Percentiles rank a stretch among this genome's conserved stretches.
Conservation (phyloP, 1,139 yeast genomes). For the Geotrichum klebahnii region DNA sequence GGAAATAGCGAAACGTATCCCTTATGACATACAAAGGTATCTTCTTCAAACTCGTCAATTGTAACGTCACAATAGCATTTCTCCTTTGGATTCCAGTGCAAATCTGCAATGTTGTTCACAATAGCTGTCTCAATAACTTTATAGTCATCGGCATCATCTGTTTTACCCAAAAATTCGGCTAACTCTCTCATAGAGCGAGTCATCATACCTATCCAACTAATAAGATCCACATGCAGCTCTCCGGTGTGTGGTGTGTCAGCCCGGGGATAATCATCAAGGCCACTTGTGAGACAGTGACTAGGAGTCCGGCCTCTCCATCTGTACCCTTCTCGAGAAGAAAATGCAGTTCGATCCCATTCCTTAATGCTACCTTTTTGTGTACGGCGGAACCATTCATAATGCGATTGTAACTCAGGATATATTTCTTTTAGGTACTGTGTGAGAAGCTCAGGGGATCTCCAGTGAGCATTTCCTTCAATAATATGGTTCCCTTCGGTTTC, state of each 20-base stretch:
- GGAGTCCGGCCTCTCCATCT: constrained; percentile 92
- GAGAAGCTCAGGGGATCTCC: constrained; percentile 60
- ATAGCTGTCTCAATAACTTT: constrained; percentile 53
- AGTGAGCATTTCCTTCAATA: constrained; percentile 45
- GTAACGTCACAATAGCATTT: constrained; percentile 80
- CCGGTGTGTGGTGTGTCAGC: constrained; percentile 77
- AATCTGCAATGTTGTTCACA: constrained; percentile 55
- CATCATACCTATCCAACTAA: constrained; percentile 94
- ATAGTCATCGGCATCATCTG: constrained; percentile 56
- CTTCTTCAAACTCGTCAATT: constrained; percentile 65
- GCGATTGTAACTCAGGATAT: constrained; percentile 71
- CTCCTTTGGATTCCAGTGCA: constrained; percentile 75
- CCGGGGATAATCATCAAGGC: constrained; percentile 93
- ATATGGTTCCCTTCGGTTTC: constrained; percentile 4
- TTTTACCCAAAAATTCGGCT: constrained; percentile 58
- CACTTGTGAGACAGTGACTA: constrained; percentile 86
- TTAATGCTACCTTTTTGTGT: constrained; percentile 74
- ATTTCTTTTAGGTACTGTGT: constrained; percentile 57
- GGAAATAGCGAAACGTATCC: constrained; percentile 90
- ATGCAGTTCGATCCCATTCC: constrained; percentile 64
- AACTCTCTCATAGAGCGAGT: constrained; percentile 72
- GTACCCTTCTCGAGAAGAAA: constrained; percentile 59
- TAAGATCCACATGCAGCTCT: constrained; percentile 82
- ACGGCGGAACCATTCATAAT: constrained; percentile 78
- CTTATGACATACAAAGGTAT: constrained; percentile 68